Percentiles rank a stretch among this genome's conserved stretches.
phyloP scores from a whole-genome alignment of 345 rosid species.

The Mallotus nudiflorus region DNA sequence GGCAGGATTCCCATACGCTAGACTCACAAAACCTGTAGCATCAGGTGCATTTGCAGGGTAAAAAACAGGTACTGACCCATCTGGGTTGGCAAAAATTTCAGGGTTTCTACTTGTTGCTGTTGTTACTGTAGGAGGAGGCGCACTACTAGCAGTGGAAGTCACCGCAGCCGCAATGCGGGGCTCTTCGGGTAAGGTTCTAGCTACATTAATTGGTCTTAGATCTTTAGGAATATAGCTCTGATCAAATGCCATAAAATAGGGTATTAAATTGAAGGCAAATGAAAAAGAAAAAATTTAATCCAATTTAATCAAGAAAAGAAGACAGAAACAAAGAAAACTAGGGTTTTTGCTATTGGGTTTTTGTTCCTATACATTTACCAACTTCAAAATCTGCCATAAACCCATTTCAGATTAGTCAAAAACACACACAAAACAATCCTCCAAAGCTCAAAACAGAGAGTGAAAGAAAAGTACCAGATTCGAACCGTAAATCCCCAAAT shows the following conservation, averaged over 20 bases:
- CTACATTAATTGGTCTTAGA: conserved; percentile 44
- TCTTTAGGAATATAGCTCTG: conserved; percentile 48
- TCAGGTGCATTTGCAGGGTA: conserved; percentile 45
- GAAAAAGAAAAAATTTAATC: too few species aligned
- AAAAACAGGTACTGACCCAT: conserved; percentile 43
- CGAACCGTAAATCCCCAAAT: conserved; percentile 5
- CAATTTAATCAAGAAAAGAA: conserved; percentile 9
- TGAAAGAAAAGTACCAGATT: conserved; percentile 26
- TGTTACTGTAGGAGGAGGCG: conserved; percentile 7
- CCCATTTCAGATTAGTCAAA: conserved; percentile 9
- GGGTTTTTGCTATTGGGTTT: conserved; percentile 24
- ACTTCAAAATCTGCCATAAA: conserved; percentile 6
- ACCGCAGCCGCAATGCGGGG: conserved; percentile 39
- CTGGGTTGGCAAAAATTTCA: conserved; percentile 33
- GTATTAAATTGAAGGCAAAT: background rate
- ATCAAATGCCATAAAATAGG: conserved; percentile 63
- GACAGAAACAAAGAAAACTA: conserved; percentile 24
- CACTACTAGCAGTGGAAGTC: background rate
- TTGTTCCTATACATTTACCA: conserved; percentile 9
- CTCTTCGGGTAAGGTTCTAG: conserved; percentile 45
- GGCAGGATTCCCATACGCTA: conserved; percentile 43
- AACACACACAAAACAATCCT: background rate
- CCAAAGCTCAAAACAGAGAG: background rate
- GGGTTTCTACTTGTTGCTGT: conserved; percentile 23
- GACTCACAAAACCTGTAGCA: conserved; percentile 41